phyloP scores from a whole-genome alignment of 768 basidiomycete genomes.

The Boletus eberwhitei region DNA sequence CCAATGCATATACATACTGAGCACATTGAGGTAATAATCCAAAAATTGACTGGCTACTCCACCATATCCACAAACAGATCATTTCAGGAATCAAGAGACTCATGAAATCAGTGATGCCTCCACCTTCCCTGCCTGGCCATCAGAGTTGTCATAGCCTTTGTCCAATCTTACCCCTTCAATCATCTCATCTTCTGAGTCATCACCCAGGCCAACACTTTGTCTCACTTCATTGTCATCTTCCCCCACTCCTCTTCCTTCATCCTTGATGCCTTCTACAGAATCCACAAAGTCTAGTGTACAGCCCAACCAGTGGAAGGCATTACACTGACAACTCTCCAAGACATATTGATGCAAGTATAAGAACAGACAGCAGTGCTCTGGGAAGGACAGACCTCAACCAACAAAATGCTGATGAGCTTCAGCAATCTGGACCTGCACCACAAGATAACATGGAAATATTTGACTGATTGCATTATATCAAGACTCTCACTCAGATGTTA shows the following conservation, averaged over 20 bases:
- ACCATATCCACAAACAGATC: conserved; percentile 59
- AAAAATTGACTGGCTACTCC: conserved; percentile 51
- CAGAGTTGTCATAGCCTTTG: conserved; percentile 27
- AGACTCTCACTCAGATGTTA: conserved; percentile 20
- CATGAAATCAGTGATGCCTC: conserved; percentile 48
- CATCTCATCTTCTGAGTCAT: conserved; percentile 31
- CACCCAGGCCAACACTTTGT: conserved; percentile 38
- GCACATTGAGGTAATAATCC: conserved; percentile 41
- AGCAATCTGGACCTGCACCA: conserved; percentile 40
- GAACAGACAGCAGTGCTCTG: conserved; percentile 57
- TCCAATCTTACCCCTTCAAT: conserved; percentile 32
- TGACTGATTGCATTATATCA: conserved; percentile 28
- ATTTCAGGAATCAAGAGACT: conserved; percentile 58
- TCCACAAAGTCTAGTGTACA: too few species aligned
- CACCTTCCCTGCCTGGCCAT: conserved; percentile 38
- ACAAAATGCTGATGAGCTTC: conserved; percentile 63
- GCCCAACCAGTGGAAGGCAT: conserved; percentile 35
- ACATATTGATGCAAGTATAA: conserved; percentile 54
- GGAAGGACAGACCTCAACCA: conserved; percentile 59
- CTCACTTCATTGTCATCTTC: conserved; percentile 35
- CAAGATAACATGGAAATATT: conserved; percentile 40
- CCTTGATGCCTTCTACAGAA: conserved; percentile 32
- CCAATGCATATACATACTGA: conserved; percentile 37
- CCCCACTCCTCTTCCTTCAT: conserved; percentile 34
- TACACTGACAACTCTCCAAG: conserved; percentile 44